These are phyloP conservation scores for Hypholoma sublateritium DNA, from an alignment of 768 basidiomycete genomes.

Conservation along the genomic window DNA sequence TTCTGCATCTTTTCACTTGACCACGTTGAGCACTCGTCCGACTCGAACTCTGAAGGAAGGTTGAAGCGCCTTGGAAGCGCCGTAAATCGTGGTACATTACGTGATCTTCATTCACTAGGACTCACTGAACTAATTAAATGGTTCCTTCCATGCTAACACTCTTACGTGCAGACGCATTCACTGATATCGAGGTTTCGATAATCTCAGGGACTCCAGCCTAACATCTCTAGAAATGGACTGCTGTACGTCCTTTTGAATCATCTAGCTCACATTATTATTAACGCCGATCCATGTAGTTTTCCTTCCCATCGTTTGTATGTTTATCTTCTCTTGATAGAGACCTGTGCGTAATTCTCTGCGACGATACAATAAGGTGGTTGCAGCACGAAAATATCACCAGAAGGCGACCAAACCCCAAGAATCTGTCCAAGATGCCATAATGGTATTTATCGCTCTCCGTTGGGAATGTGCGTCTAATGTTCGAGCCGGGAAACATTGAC, in stretches of 20 bases:
- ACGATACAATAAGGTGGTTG: conserved; percentile 50
- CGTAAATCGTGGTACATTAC: not conserved
- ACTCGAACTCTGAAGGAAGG: not conserved
- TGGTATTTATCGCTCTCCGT: not conserved
- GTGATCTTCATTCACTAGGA: too few relatives aligned
- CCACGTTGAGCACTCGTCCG: not conserved
- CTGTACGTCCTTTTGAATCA: not conserved
- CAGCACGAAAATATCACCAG: conserved; percentile 51
- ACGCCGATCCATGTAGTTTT: conserved; percentile 15
- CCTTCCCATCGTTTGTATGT: conserved; percentile 24
- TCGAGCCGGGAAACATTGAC: too few relatives aligned
- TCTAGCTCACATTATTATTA: not conserved
- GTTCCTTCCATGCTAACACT: not conserved
- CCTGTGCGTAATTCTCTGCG: not conserved
- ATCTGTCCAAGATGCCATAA: conserved; percentile 71
- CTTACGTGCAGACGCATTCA: not conserved
- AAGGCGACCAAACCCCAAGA: conserved; percentile 50
- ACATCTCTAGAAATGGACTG: conserved; percentile 12
- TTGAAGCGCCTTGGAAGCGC: not conserved
- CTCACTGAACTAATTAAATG: not conserved
- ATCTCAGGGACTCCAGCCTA: not conserved
- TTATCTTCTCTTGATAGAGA: not conserved
- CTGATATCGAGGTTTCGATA: not conserved
- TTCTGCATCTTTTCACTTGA: conserved; percentile 1
- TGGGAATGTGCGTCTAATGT: not conserved